Percentiles rank a stretch among this genome's conserved stretches.
Conservation (phyloP, 192 early-diverging fungal genomes). For the Gaertneriomyces semiglobifer region DNA sequence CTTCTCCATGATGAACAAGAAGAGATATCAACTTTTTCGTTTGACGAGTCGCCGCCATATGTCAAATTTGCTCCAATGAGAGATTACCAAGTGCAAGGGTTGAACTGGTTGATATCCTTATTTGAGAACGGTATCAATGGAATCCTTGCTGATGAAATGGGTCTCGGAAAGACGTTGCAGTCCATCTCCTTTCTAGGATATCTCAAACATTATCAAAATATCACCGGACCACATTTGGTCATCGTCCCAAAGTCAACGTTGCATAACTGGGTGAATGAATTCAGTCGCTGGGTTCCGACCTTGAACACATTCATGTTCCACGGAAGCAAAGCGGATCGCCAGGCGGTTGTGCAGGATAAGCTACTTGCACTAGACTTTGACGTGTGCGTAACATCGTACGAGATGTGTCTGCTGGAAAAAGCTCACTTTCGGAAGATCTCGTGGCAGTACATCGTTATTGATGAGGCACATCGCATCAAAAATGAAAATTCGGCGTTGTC, state of each 20-base stretch:
- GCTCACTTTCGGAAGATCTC: conserved; percentile 69
- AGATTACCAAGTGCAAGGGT: conserved; percentile 94
- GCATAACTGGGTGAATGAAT: conserved; percentile 94
- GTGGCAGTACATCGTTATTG: conserved; percentile 77
- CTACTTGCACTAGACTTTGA: conserved; percentile 62
- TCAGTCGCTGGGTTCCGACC: conserved; percentile 87
- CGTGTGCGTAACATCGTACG: conserved; percentile 94
- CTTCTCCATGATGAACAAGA: conserved; percentile 72
- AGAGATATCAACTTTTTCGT: conserved; percentile 58
- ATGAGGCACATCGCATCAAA: conserved; percentile 80
- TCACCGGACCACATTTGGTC: conserved; percentile 85
- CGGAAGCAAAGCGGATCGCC: conserved; percentile 72
- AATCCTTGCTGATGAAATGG: conserved; percentile 98
- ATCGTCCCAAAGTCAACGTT: conserved; percentile 96
- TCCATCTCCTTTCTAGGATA: conserved; percentile 96
- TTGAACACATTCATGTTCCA: conserved; percentile 86
- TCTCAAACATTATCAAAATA: conserved; percentile 74
- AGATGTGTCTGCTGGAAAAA: conserved; percentile 93
- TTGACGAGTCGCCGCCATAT: conserved; percentile 89
- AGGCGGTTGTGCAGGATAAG: conserved; percentile 28
- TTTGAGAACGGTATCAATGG: conserved; percentile 98
- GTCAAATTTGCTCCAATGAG: conserved; percentile 88
- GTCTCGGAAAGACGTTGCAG: conserved; percentile 94
- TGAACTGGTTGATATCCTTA: conserved; percentile 97
- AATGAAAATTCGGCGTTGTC: conserved; percentile 95